Evolutionary conservation across 352 stramenopile genomes (phyloP).

Genomic region (Phytophthora pseudosyringae): DNA sequence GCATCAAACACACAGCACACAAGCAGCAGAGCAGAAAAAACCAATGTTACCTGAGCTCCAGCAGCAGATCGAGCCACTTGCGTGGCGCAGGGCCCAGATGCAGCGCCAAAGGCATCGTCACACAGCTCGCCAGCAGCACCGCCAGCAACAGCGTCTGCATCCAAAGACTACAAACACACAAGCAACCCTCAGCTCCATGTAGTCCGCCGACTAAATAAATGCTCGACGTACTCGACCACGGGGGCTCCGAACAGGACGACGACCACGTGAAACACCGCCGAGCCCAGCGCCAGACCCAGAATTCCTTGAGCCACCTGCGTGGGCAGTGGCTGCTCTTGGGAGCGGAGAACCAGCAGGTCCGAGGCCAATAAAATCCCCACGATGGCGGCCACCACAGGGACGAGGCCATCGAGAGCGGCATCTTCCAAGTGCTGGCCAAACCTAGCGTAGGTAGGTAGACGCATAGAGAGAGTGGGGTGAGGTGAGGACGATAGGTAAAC

Average conservation of each 20-base stretch:
- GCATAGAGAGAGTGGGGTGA: background rate
- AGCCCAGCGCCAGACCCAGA: conserved; percentile 45
- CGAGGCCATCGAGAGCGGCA: conserved; percentile 48
- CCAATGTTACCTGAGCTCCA: conserved; percentile 51
- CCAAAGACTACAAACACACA: conserved; percentile 48
- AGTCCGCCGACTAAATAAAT: background rate
- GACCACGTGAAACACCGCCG: conserved; percentile 55
- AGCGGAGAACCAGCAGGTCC: conserved; percentile 37
- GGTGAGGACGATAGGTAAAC: conserved; percentile 1
- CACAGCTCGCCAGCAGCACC: conserved; percentile 57
- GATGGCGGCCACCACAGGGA: conserved; percentile 45
- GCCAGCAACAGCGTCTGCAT: conserved; percentile 68
- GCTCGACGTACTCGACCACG: conserved; percentile 54
- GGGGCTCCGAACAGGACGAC: conserved; percentile 83
- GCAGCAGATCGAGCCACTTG: conserved; percentile 61
- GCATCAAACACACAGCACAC: conserved; percentile 1
- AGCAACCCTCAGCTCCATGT: conserved; percentile 1
- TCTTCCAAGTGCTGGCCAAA: conserved; percentile 52
- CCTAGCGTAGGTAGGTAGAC: conserved; percentile 14
- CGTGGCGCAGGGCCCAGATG: conserved; percentile 40
- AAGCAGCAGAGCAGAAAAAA: background rate
- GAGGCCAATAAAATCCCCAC: conserved; percentile 36
- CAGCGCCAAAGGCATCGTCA: conserved; percentile 52
- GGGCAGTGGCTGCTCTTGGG: conserved; percentile 5
- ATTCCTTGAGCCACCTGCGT: conserved; percentile 29